phyloP scores from a whole-genome alignment of 2,329 filamentous ascomycete genomes.

The Diplodia sapinea region DNA sequence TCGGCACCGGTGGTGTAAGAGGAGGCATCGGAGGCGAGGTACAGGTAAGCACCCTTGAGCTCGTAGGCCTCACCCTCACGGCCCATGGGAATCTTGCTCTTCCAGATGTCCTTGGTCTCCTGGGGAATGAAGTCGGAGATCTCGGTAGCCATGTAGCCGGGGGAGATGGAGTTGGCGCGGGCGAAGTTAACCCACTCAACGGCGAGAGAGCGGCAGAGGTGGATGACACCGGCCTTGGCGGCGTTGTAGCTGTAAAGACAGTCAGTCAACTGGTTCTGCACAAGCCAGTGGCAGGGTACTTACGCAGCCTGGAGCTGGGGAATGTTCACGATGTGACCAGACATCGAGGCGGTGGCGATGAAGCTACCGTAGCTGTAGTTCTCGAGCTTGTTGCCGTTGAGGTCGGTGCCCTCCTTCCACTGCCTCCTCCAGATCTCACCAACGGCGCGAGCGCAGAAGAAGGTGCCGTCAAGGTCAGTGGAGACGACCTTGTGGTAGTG shows the following conservation, averaged over 20 bases:
- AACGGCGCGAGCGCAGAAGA: slow-evolving; percentile 87
- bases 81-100: slow-evolving; percentile 79
- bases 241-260: slow-evolving; percentile 45
- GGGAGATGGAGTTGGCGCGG: slow-evolving; percentile 70
- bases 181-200: slow-evolving; percentile 75
- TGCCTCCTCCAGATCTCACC: slow-evolving; percentile 52
- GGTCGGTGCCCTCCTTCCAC: slow-evolving; percentile 31
- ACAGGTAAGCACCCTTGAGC: slow-evolving; percentile 82
- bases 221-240: slow-evolving; percentile 70
- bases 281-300: background rate
- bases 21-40: slow-evolving; percentile 80
- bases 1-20: slow-evolving; percentile 70
- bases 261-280: background rate
- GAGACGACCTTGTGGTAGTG: slow-evolving; percentile 80
- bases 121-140: slow-evolving; percentile 68
- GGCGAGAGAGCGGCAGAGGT: slow-evolving; percentile 67
- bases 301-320: slow-evolving; percentile 65
- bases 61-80: slow-evolving; percentile 76
- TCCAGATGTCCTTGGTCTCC: slow-evolving; percentile 76
- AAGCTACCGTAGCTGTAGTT: slow-evolving; percentile 57
- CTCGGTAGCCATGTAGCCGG: slow-evolving; percentile 72
- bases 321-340: slow-evolving; percentile 83
- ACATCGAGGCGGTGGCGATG: slow-evolving; percentile 75
- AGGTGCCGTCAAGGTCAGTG: slow-evolving; percentile 86
- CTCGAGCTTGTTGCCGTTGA: slow-evolving; percentile 33